Evolutionary conservation across 2,329 filamentous ascomycete species (phyloP).

Genomic region (Aspergillus tanneri): DNA sequence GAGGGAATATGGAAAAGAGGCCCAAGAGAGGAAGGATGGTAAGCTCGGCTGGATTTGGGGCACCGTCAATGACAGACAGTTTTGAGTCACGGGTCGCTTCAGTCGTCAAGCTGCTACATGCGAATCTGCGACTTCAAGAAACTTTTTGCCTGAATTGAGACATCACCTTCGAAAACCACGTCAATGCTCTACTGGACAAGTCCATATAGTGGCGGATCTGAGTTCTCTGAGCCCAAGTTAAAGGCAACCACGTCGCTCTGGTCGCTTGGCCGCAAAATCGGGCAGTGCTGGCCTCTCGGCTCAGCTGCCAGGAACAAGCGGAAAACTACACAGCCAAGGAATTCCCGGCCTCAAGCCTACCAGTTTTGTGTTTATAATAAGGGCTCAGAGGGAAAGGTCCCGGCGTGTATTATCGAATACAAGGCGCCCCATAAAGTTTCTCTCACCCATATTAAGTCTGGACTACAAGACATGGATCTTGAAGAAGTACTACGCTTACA

Average conservation of each 20-base stretch:
- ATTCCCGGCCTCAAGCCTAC: conserved; percentile 28
- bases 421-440: conserved; percentile 52
- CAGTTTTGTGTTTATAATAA: conserved; percentile 38
- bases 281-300: too few relatives aligned
- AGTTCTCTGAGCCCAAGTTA: conserved; percentile 10
- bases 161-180: too few relatives aligned
- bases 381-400: conserved; percentile 18
- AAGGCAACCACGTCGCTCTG: too few relatives aligned
- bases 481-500: too few relatives aligned
- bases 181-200: conserved; percentile 13
- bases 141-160: conserved; percentile 9
- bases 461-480: too few relatives aligned
- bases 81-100: conserved; percentile 7
- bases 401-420: conserved; percentile 43
- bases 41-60: too few relatives aligned
- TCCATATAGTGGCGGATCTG: conserved; percentile 9
- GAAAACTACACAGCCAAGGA: too few relatives aligned
- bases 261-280: too few relatives aligned
- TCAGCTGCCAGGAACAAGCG: too few relatives aligned
- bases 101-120: conserved; percentile 5
- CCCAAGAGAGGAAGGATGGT: too few relatives aligned
- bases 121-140: conserved; percentile 2
- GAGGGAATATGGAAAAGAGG: too few relatives aligned
- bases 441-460: conserved; percentile 42
- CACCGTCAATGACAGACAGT: too few relatives aligned